These are phyloP conservation scores for Penicillium concentricum DNA, from an alignment of 2,329 filamentous ascomycete genomes.

Conservation along the genomic window DNA sequence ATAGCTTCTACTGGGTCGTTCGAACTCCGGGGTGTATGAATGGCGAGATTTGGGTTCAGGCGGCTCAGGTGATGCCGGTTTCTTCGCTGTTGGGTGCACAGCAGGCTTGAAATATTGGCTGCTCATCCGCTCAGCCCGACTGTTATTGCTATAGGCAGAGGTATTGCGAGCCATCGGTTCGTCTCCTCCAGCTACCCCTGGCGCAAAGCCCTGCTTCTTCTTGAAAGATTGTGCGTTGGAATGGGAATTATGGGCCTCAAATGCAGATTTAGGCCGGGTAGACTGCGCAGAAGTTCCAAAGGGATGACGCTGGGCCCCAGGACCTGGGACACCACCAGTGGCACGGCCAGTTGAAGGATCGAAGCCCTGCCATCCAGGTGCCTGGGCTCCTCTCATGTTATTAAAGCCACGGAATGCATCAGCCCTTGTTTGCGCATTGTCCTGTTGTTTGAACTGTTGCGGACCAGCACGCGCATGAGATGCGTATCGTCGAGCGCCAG, in stretches of 20 bases:
- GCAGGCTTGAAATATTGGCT: slow-evolving; percentile 38
- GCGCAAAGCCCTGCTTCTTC: slow-evolving; percentile 58
- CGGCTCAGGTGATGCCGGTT: slow-evolving; percentile 38
- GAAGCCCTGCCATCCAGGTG: slow-evolving; percentile 41
- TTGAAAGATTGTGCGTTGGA: slow-evolving; percentile 46
- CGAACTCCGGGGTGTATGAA: slow-evolving; percentile 38
- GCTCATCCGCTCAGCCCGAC: slow-evolving; percentile 35
- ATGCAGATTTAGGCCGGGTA: slow-evolving; percentile 39
- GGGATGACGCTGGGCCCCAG: slow-evolving; percentile 17
- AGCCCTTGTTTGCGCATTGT: slow-evolving; percentile 42
- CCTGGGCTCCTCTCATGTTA: slow-evolving; percentile 40
- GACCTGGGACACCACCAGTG: slow-evolving; percentile 22
- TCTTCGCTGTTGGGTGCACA: slow-evolving; percentile 43
- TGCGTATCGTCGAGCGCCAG: slow-evolving; percentile 42
- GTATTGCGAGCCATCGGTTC: slow-evolving; percentile 57
- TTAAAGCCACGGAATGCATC: slow-evolving; percentile 47
- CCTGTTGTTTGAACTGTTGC: slow-evolving; percentile 40
- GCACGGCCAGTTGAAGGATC: slow-evolving; percentile 39
- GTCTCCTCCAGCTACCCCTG: slow-evolving; percentile 58
- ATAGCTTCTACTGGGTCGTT: slow-evolving; percentile 57
- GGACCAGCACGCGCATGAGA: slow-evolving; percentile 42
- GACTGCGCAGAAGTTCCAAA: slow-evolving; percentile 21
- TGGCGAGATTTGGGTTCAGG: slow-evolving; percentile 4
- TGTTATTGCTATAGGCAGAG: slow-evolving; percentile 48
- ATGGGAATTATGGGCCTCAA: slow-evolving; percentile 38